Evolutionary conservation across 139 green algal species (phyloP).

Genomic region (Micractinium conductrix): DNA sequence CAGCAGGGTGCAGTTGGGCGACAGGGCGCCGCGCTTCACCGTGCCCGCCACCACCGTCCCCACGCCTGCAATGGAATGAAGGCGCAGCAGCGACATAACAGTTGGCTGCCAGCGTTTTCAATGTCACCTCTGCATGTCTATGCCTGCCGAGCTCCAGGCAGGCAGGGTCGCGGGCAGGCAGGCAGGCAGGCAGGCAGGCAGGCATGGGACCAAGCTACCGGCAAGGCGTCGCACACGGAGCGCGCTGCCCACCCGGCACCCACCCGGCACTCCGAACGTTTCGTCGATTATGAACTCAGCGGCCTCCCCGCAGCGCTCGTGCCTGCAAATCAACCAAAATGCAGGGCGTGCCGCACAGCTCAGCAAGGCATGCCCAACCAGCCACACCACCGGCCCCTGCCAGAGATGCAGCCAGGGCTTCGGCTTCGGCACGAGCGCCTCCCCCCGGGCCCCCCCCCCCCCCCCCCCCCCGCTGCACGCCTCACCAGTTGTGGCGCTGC

Average conservation of each 20-base stretch:
- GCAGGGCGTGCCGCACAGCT: not conserved
- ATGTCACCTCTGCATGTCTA: too few species aligned
- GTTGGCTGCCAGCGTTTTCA: too few species aligned
- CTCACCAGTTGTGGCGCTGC: constrained; percentile 79
- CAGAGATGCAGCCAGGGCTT: too few species aligned
- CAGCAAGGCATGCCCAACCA: not conserved
- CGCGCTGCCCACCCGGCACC: not conserved
- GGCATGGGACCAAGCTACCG: too few species aligned
- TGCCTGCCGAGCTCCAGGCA: too few species aligned
- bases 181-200: too few species aligned
- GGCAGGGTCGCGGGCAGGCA: too few species aligned
- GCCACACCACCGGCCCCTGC: too few species aligned
- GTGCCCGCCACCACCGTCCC: constrained; percentile 93
- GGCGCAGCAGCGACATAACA: not conserved
- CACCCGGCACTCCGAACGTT: constrained; percentile 80
- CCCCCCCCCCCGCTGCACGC: not conserved
- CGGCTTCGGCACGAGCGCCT: too few species aligned
- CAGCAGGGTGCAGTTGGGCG: constrained; percentile 70
- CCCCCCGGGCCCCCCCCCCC: too few species aligned
- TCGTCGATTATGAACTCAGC: constrained; percentile 94
- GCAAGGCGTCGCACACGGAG: too few species aligned
- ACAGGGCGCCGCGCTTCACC: constrained; percentile 84
- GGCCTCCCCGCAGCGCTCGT: constrained; percentile 10
- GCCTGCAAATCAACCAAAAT: too few species aligned
- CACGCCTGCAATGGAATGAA: constrained; percentile 60